Base-by-base conservation (phyloP, 1,139 yeast species). In the Zhuliangozyma parablackwelliae region DNA sequence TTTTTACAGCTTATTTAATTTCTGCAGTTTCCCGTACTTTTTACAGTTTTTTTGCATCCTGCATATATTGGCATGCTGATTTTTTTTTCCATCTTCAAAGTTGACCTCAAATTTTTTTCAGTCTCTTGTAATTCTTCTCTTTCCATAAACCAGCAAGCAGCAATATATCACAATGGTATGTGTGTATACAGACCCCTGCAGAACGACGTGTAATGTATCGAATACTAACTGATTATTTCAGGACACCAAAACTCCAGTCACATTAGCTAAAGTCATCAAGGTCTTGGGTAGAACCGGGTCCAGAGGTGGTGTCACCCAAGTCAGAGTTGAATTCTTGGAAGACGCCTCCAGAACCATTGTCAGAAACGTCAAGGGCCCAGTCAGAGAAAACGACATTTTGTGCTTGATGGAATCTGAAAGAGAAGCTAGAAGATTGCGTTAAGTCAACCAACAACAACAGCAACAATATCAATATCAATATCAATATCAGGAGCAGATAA, bases 251-350 rank as follows among this genome's bases (percentile, higher is more conserved):
- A 82, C 92, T 74, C 96, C 96, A 72, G 97, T 90, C 66, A 92
- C 96, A 78, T 87, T 92, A 76, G 98, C 97, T 72, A 90, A 89
- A 81, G 97, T 92, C 70, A 89, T 87, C 78, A 92, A 92, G 82
- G 97, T 92, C 74, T 83, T 92, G 75, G 97, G 97, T 72, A 89
- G 97, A 80, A 90, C 97, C 82, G 97, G 97, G 70, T 90, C 97
- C 70, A 90, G 97, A 81, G 98, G 98, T 84, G 97, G 97, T 84
- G 98, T 92, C 76, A 92, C 97, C 75, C 98, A 92, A 78, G 97
- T 92, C 72, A 90, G 98, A 78, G 97, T 92, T 65, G 97, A 92
- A 77, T 92, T 92, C 85, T 82, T 92, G 72, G 97, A 90, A 73
- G 97, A 92, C 72, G 78, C 95, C 63, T 78, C 96, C 72, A 89